phyloP scores from a whole-genome alignment of 2,329 filamentous ascomycete genomes.

The Aurifilum marmelostoma region DNA sequence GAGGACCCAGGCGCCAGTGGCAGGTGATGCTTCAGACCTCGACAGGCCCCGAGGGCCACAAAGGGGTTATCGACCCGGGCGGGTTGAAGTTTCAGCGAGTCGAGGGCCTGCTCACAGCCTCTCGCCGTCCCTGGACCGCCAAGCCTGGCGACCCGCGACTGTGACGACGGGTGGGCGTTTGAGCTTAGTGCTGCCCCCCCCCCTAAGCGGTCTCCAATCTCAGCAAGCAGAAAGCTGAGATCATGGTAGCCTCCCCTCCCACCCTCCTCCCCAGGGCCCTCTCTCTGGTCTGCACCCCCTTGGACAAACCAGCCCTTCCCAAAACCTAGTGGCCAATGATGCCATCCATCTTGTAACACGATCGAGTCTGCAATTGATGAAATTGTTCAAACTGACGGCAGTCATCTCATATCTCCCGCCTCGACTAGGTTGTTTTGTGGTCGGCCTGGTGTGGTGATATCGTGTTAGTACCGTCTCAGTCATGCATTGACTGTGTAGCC shows the following conservation, averaged over 20 bases:
- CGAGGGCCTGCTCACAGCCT: constrained; percentile 15
- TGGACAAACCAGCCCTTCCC: background rate
- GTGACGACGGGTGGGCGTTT: background rate
- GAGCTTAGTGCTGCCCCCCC: background rate
- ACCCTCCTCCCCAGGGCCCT: background rate
- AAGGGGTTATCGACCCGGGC: constrained; percentile 18
- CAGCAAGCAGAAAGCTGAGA: constrained; percentile 1
- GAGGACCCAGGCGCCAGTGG: constrained; percentile 22
- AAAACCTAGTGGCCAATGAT: background rate
- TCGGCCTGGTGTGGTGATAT: background rate
- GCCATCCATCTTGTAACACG: background rate
- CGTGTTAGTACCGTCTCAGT: background rate
- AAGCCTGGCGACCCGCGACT: background rate
- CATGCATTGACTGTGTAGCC: background rate
- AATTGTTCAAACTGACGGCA: background rate
- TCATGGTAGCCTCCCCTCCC: background rate
- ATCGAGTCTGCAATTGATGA: background rate
- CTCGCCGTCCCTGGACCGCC: constrained; percentile 5
- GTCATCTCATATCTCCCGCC: background rate
- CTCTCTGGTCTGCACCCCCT: background rate
- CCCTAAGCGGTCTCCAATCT: constrained; percentile 2
- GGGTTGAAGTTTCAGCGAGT: constrained; percentile 24
- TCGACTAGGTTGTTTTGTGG: background rate
- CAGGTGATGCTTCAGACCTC: constrained; percentile 24
- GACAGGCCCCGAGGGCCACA: constrained; percentile 9